Base-by-base conservation (phyloP, 1,284 basidiomycete genomes). In the Athelia sp. region DNA sequence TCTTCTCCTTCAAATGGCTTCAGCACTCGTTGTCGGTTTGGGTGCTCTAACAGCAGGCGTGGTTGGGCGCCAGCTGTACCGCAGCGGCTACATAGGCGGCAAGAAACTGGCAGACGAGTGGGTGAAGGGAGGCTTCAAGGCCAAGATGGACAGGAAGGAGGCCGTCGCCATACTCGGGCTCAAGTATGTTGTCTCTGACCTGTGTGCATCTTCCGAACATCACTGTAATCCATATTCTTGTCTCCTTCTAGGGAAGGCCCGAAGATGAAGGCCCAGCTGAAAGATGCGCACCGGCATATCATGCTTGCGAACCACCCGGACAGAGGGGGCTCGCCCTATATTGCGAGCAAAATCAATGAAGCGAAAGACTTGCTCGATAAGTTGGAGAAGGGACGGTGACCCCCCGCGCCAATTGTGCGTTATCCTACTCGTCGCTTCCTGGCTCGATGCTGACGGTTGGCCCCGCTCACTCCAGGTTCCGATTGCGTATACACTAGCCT, bases 311-410 rank as follows among this genome's bases (percentile, higher is more conserved):
- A 98, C 69, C 94, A 98, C 70, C 96, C 96, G 15, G 95, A 98
- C 73, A 79, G 95, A 54, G 95, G 95, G 38, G 96, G 96, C 26
- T 90, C 92, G 11, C 96, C 96, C 1, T 98, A 96, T 68, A 72
- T 99, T 35, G 96, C 96, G n/a, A 95, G 93, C 63, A 98, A 97
- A 76, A 93, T 96, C 51, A 97, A 96, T 67, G 93, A 97, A 62
- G 93, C 93, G 0, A 93, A 91, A 62, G 89, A 92, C 57, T 57
- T 93, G 50, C 66, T 93, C 24, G 90, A 93, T 47, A 87, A 84
- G 61, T 71, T 69, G n/a, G 81, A 83, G 50, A 71, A 73, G 48
- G 73, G 71, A 57, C 61, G 63, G 47, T 67, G 74, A 62, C 75
- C 60, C 63, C 47, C 14, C n/a, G 74, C 80, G 15, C 96, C 93